Evolutionary conservation across 208 protist genomes (phyloP), one percentile per base, ranked within the genome.

Genomic region (Leishmania guyanensis): DNA sequence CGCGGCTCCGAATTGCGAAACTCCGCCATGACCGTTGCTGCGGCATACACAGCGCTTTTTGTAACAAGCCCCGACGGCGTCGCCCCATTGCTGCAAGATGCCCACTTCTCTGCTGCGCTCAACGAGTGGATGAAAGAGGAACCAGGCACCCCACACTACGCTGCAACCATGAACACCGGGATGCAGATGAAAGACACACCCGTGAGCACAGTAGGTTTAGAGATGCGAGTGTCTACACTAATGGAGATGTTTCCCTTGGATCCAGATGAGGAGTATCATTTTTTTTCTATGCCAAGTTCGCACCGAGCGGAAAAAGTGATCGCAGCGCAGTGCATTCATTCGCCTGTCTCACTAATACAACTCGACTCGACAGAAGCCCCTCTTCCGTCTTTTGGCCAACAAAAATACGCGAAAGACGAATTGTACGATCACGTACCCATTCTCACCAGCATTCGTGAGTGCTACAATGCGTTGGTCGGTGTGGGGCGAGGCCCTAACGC

Each of bases 381-480:
- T 0, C 77, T 87, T 22, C 84, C 84, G n/a, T 39, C 79, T 9
- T 87, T 87, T 79, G 90, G 90, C 10, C 83, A 85, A 53, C 89
- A 90, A 75, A 50, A 58, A 36, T 60, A 89, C 76, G 70, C 83
- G 48, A 81, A 81, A 62, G 90, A 93, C 69, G 85, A 89, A 29
- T 22, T 91, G 8, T 86, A 86, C 20, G 88, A 89, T 10, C 78
- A 84, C 75, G 83, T 92, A 1, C 54, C 75, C 22, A 83, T 93
- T 56, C 76, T 93, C 14, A 75, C 79, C 33, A 93, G 90, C 20
- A 69, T 94, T 48, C 88, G 90, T 33, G 86, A 86, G 50, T 92
- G 85, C 50, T 94, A 94, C 80, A 90, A 96, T 46, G 78, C 87
- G 46, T 65, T 96, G 58, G 66, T 94, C 17, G 93, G 93, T 39